Evolutionary conservation across 495 filamentous ascomycete species (phyloP), one percentile per base, ranked within the genome.

Genomic region (Umbilicaria muhlenbergii): DNA sequence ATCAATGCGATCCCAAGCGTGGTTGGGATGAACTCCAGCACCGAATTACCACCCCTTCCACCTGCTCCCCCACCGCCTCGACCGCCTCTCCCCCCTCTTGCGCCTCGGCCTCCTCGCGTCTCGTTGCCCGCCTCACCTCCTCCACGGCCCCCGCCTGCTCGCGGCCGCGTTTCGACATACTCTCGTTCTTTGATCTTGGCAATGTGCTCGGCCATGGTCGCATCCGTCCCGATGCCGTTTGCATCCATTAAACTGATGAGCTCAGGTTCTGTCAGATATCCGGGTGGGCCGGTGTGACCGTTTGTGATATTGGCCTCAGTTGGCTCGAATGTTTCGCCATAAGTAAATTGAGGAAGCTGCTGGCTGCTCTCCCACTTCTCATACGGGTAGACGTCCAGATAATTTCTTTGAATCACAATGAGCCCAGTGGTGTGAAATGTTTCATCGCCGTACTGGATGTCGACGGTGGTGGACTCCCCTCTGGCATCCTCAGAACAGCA

Each of bases 121-220:
- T 55, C 12, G 43, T 45, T 42, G 18, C 36, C 36, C 39, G 24
- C 50, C 31, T 56, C 49, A 47, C 52, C 12, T 36, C 45, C 52
- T 42, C 51, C 46, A 38, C 49, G 37, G 19, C 52, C 53, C 4
- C 54, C 58, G 11, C 68, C 57, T 8, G 50, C 58, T 38, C 75
- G 74, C n/a, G 72, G 58, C 28, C 77, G 63, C 2, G 76, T 75
- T 36, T 72, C 71, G 18, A 86, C 86, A 55, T 98, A 98, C 38
- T 84, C 65, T 24, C 91, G 67, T 34, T 88, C 77, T 59, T 94
- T 86, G 58, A 98, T 88, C 57, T 92, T 95, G 36, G 81, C 75
- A 54, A 98, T 96, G 57, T 98, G 91, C 51, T 98, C 91, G 0
- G 91, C 89, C 92, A 98, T 98, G 0, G 91, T 96, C 11, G 91